Conservation (phyloP, 805 yeast genomes). For the Kluyveromyces dobzhanskii region DNA sequence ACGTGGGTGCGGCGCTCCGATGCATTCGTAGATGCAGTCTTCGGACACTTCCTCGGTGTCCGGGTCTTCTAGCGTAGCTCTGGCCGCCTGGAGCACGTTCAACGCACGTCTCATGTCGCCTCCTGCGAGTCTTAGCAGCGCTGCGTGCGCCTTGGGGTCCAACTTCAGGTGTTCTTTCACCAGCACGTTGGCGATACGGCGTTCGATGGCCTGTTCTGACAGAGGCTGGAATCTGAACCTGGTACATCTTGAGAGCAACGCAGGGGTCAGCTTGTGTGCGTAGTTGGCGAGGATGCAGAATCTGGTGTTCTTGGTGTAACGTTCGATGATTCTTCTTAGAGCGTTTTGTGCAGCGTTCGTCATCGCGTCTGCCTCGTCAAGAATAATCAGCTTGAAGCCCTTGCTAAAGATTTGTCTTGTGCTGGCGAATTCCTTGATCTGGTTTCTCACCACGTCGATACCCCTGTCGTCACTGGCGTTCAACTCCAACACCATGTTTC, state of each 20-base stretch:
- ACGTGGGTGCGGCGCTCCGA: slow-evolving; percentile 90
- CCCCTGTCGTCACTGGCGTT: slow-evolving; percentile 98
- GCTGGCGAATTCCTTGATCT: slow-evolving; percentile 91
- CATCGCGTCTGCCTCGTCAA: slow-evolving; percentile 97
- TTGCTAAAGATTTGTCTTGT: slow-evolving; percentile 86
- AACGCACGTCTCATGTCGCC: slow-evolving; percentile 97
- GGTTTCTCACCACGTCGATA: slow-evolving; percentile 95
- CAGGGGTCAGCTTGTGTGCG: slow-evolving; percentile 92
- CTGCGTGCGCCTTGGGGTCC: slow-evolving; percentile 47
- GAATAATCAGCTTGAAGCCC: slow-evolving; percentile 82
- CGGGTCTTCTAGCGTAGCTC: slow-evolving; percentile 55
- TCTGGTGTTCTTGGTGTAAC: slow-evolving; percentile 88
- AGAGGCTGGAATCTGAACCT: slow-evolving; percentile 89
- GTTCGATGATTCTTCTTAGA: slow-evolving; percentile 71
- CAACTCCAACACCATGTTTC: slow-evolving; percentile 85
- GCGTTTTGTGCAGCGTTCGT: slow-evolving; percentile 82
- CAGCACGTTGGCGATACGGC: slow-evolving; percentile 61
- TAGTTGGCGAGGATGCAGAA: slow-evolving; percentile 94
- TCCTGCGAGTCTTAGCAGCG: slow-evolving; percentile 63
- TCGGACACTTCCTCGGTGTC: slow-evolving; percentile 50
- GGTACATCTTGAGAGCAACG: slow-evolving; percentile 88
- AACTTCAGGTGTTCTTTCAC: slow-evolving; percentile 57
- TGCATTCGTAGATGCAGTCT: slow-evolving; percentile 82
- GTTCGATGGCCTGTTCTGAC: slow-evolving; percentile 54
- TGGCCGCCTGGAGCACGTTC: slow-evolving; percentile 90